Base-by-base conservation (phyloP, 2,329 filamentous ascomycete genomes). In the Myriosclerotinia scirpicola region DNA sequence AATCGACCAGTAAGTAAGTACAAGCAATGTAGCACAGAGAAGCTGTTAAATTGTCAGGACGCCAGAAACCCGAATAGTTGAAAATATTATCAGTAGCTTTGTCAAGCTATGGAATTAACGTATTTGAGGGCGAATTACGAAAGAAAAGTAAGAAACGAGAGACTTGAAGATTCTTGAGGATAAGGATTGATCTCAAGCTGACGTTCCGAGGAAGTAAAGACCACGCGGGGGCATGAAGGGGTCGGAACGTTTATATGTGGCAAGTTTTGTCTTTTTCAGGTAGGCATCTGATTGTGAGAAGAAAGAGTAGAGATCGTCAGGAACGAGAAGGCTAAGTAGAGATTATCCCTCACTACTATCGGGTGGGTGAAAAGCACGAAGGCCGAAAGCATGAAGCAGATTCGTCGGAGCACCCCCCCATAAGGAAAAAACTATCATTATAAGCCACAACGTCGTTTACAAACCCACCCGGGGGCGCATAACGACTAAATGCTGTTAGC, bases 271-370 rank as follows among this genome's bases (percentile, higher is more conserved):
- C 63, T 59, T 53, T 65, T 40, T 26, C 56, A 56, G 17, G 20
- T 38, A 60, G 63, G 34, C 42, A 40, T 22, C 38, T 36, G 44
- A 50, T 22, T 30, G n/a, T n/a, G 34, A 48, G 63, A 65, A 34
- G 63, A 65, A 59, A 42, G 34, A 36, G 63, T 40, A 65, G 54
- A 46, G 63, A 65, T 65, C 64, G 54, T 61, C 55, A 65, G 64
- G 64, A 61, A 65, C 64, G 42, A 44, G 54, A 36, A 38, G 46
- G 54, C 42, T 38, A 30, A 60, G 55, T 36, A 53, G 22, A 53
- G 54, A 30, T 30, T 34, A 22, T 42, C 42, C 34, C 63, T 65
- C 42, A 36, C 26, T 38, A 38, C 61, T 64, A 26, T 46, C 53
- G 17, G 38, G 26, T 46, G 30, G 26, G 26, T 20, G 30, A 12